These are phyloP conservation scores for Stentor roeselii DNA, from an alignment of 73 alveolate species.

Conservation along the genomic window DNA sequence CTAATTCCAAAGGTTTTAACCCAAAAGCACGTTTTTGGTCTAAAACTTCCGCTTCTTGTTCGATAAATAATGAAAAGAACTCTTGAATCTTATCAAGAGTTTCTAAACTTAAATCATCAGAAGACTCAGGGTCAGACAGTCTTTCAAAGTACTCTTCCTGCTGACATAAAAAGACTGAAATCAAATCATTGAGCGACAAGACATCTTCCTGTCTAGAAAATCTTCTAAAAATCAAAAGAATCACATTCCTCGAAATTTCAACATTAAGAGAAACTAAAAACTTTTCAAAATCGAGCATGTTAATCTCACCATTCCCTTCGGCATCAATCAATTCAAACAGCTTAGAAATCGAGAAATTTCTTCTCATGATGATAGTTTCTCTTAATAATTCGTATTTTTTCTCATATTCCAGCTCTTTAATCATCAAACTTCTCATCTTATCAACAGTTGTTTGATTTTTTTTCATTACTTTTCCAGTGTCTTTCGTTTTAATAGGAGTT, in stretches of 20 bases:
- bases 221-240: no score
- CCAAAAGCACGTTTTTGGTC: neutral
- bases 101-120: neutral
- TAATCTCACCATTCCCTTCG: neutral
- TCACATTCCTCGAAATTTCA: neutral
- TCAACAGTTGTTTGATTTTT: neutral
- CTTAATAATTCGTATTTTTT: neutral
- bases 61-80: no score
- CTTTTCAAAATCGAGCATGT: neutral
- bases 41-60: neutral
- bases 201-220: neutral
- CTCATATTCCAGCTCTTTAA: neutral
- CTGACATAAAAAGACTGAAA: neutral
- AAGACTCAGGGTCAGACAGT: neutral
- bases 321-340: neutral
- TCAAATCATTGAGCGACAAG: neutral
- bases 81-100: neutral
- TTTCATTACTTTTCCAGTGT: neutral
- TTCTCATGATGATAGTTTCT: neutral
- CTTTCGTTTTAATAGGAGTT: neutral
- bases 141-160: neutral
- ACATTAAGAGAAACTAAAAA: neutral
- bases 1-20: neutral
- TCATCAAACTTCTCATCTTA: neutral
- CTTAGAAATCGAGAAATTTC: neutral